Base-by-base conservation (phyloP, 2,329 filamentous ascomycete genomes). In the Eutypa lata region DNA sequence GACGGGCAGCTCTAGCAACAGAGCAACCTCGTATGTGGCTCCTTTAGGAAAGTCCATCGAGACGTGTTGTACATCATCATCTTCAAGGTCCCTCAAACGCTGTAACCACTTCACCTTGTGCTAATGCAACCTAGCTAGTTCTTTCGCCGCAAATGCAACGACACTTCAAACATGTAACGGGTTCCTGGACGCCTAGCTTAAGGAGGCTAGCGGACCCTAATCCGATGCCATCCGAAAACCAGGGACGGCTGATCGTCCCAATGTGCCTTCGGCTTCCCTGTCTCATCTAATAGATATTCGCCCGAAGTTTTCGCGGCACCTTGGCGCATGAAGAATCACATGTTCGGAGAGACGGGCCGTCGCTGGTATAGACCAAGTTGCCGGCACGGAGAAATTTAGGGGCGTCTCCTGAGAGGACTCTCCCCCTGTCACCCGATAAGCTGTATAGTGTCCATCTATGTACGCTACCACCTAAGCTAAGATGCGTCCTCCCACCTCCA, bases 261-360 rank as follows among this genome's bases (percentile, higher is more conserved):
- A 13, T 1, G 38, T 42, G n/a, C 18, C 18, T 22, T 22, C 38
- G n/a, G 19, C n/a, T 28, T 46, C 48, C 49, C 51, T 49, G 21
- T 14, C 22, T 51, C 45, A 42, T 45, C 47, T 42, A 45, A 35
- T 47, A 47, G 37, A 45, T 43, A 51, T 51, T 53, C 13, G 44
- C 46, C 53, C 47, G 43, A 49, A 37, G 40, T 22, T 22, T 44
- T 46, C 33, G 18, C 42, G 42, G n/a, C 16, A 6, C 13, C 42
- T 45, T 45, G 22, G 42, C 42, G 22, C 42, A 45, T 28, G 22
- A n/a, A 28, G 26, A 45, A 28, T 53, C 43, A 52, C 54, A 50
- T 52, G 35, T 47, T 43, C 64, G 64, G 64, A 57, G 50, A 55
- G 42, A 56, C 64, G 64, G 64, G 63, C 64, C 64, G 64, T 66